Evolutionary conservation across 2,329 filamentous ascomycete species (phyloP), one percentile per base, ranked within the genome.

Genomic region (Cercospora brassicicola): DNA sequence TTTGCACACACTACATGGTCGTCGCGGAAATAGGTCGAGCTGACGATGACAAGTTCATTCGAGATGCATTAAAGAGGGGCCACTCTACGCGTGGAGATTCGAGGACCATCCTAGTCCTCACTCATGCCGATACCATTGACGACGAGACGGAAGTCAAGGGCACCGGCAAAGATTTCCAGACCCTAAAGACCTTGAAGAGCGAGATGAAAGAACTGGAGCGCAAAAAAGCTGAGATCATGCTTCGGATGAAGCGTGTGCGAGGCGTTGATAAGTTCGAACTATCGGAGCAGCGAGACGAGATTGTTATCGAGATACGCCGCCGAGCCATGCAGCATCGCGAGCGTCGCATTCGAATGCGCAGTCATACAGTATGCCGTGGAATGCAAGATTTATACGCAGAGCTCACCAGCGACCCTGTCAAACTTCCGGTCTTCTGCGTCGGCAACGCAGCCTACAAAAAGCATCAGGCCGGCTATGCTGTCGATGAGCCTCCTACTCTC

Each of bases 71-170:
- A n/a, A 45, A 45, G 39, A 45, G 39, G 10, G 39, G n/a, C 2
- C 39, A 45, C 6, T 2, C n/a, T 5, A 45, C 39, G 0, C n/a
- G 39, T 2, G 39, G 39, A 0, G n/a, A 45, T 6, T n/a, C n/a
- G n/a, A 45, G 67, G 11, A 67, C 62, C 0, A 30, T 71, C 0
- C 42, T 69, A 2, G 67, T 66, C 13, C 36, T 71, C 0, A 71
- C 72, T 3, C 31, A 70, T 6, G 53, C 33, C 2, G 72, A 73
- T 55, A 33, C 30, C 3, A 69, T 70, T 15, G 70, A 72, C 31
- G 64, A 36, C 8, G 65, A 67, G 9, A 67, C 63, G 6, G 61
- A 67, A 23, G 60, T 67, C 1, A 45, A 18, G 3, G 26, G 30
- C 6, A 31, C 11, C 15, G 23, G 2, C 2, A 33, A 18, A 9